Percentiles rank a stretch among this genome's conserved stretches.
Conservation (phyloP, 306 rosid genomes). For the Erythrophleum fordii region DNA sequence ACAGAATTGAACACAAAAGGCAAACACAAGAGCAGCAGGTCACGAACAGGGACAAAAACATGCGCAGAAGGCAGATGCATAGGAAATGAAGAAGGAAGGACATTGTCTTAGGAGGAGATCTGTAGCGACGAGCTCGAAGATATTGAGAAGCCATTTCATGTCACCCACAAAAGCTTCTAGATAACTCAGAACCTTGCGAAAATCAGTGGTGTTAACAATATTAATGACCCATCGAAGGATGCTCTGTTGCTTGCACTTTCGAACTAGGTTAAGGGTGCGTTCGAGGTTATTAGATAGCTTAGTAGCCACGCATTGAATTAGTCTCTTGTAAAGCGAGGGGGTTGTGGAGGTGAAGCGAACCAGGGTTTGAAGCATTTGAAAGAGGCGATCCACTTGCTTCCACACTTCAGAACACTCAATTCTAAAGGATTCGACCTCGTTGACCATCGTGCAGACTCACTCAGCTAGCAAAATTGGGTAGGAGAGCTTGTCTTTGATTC, state of each 20-base stretch:
- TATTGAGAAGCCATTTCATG: conserved; percentile 69
- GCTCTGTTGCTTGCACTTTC: conserved; percentile 72
- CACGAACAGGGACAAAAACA: too few relatives aligned
- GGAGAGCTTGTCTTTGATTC: conserved; percentile 63
- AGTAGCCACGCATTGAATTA: conserved; percentile 60
- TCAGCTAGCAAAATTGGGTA: conserved; percentile 74
- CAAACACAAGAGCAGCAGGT: too few relatives aligned
- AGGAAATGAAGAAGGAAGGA: too few relatives aligned
- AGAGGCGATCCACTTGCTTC: conserved; percentile 66
- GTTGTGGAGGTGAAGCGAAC: conserved; percentile 61
- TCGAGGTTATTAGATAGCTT: conserved; percentile 66
- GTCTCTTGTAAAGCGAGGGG: conserved; percentile 64
- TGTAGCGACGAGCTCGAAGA: too few relatives aligned
- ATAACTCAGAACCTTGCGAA: conserved; percentile 46
- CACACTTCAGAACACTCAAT: conserved; percentile 67
- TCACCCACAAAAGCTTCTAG: conserved; percentile 76
- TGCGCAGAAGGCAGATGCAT: too few relatives aligned
- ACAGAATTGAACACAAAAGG: too few relatives aligned
- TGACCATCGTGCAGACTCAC: conserved; percentile 60
- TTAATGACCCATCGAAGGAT: conserved; percentile 65
- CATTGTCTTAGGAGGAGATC: too few relatives aligned
- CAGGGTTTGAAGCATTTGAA: conserved; percentile 67
- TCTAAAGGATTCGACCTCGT: conserved; percentile 63
- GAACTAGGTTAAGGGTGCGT: conserved; percentile 57
- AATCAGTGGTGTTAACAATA: conserved; percentile 64